Conservation (phyloP, 805 yeast genomes). For the Myxozyma vanderwaltii region DNA sequence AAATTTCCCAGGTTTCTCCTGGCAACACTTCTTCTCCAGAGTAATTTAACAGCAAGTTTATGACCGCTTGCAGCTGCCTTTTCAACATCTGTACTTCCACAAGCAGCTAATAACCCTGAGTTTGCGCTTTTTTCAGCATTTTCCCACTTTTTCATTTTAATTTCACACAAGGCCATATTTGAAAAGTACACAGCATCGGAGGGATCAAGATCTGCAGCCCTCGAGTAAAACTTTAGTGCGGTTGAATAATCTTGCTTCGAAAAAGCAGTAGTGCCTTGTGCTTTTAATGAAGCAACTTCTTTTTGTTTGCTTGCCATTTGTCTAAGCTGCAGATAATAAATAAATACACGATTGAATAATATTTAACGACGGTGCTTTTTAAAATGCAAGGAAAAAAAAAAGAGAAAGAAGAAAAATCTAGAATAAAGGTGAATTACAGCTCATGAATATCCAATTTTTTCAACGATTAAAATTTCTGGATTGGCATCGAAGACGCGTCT, state of each 20-base stretch:
- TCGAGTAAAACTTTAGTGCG: slow-evolving; percentile 58
- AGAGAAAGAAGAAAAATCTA: too few species aligned
- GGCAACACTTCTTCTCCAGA: slow-evolving; percentile 23
- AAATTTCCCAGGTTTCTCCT: slow-evolving; percentile 7
- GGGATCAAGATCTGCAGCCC: slow-evolving; percentile 56
- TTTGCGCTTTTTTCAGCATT: slow-evolving; percentile 54
- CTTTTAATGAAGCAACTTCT: slow-evolving; percentile 8
- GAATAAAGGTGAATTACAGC: too few species aligned
- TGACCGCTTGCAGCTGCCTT: slow-evolving; percentile 5
- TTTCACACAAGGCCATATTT: slow-evolving; percentile 68
- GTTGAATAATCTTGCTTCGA: slow-evolving; percentile 47
- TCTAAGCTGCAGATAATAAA: too few species aligned
- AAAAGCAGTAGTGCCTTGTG: slow-evolving; percentile 58
- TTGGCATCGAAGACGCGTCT: background rate
- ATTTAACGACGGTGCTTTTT: too few species aligned
- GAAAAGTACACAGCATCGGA: slow-evolving; percentile 59
- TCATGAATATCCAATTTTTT: too few species aligned
- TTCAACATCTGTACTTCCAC: background rate
- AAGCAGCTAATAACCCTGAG: slow-evolving; percentile 7
- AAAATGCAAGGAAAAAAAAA: too few species aligned
- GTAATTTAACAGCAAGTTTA: slow-evolving; percentile 9
- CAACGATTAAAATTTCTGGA: background rate
- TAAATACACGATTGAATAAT: too few species aligned
- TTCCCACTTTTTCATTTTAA: slow-evolving; percentile 54
- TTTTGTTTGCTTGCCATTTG: background rate